These are phyloP conservation scores for Cercospora sp. DNA, from an alignment of 2,329 filamentous ascomycete genomes.

Conservation along the genomic window DNA sequence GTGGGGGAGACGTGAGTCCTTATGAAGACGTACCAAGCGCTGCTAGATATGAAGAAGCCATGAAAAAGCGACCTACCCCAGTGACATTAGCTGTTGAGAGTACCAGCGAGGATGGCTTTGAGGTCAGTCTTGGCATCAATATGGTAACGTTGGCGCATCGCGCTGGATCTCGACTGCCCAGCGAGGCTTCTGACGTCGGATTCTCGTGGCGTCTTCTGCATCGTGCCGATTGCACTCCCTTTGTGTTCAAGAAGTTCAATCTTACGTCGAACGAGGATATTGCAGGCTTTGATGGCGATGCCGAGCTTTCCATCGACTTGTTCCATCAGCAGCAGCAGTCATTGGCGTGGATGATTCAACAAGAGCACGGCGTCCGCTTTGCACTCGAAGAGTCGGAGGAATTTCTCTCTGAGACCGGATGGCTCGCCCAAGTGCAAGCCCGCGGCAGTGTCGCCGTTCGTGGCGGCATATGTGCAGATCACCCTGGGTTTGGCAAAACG, in stretches of 20 bases:
- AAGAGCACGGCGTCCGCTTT: conserved; percentile 53
- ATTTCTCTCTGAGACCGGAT: conserved; percentile 42
- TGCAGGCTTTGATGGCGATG: neutral
- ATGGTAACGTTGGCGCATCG: conserved; percentile 35
- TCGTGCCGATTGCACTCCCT: neutral
- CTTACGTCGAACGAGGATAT: conserved; percentile 21
- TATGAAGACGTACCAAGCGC: conserved; percentile 56
- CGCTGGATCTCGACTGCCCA: conserved; percentile 28
- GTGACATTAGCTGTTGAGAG: conserved; percentile 22
- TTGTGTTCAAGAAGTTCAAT: conserved; percentile 27
- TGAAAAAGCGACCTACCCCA: conserved; percentile 51
- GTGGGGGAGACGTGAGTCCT: conserved; percentile 41
- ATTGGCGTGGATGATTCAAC: conserved; percentile 60
- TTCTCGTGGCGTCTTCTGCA: conserved; percentile 34
- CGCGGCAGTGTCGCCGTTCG: conserved; percentile 45
- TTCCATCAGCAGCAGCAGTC: conserved; percentile 56
- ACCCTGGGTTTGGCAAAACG: conserved; percentile 68
- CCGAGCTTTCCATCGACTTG: conserved; percentile 43
- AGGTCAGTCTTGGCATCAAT: conserved; percentile 34
- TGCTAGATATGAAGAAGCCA: conserved; percentile 51
- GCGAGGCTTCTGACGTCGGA: neutral
- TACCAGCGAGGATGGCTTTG: neutral
- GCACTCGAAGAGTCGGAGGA: conserved; percentile 58
- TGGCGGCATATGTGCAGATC: conserved; percentile 64
- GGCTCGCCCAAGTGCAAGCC: conserved; percentile 59